Conservation (phyloP, 2,329 filamentous ascomycete species). For the Arthrobotrys entomopaga region DNA sequence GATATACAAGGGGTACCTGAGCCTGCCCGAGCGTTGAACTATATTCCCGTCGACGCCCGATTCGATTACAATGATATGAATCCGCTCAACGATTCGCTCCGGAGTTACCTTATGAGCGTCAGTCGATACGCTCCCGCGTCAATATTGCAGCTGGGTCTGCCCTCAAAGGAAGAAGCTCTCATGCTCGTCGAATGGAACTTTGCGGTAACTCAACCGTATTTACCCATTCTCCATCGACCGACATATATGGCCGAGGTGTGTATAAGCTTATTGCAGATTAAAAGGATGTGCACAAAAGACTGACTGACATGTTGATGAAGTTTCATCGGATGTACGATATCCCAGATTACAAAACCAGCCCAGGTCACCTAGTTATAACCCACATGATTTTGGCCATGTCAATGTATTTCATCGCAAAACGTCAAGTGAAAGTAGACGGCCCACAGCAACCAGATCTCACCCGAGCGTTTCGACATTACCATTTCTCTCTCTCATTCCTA, state of each 20-base stretch:
- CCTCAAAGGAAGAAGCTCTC: slow-evolving; percentile 72
- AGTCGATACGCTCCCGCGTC: slow-evolving; percentile 70
- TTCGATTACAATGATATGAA: slow-evolving; percentile 62
- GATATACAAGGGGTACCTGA: slow-evolving; percentile 68
- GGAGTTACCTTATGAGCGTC: slow-evolving; percentile 74
- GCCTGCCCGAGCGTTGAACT: slow-evolving; percentile 66
- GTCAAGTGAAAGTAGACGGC: slow-evolving; percentile 60
- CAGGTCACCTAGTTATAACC: slow-evolving; percentile 74
- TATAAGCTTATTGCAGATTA: neutral
- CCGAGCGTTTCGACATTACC: slow-evolving; percentile 79
- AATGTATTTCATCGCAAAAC: slow-evolving; percentile 78
- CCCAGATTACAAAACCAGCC: slow-evolving; percentile 70
- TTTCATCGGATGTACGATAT: slow-evolving; percentile 77
- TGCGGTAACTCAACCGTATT: slow-evolving; percentile 74
- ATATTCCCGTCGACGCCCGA: slow-evolving; percentile 65
- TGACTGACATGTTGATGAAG: slow-evolving; percentile 61
- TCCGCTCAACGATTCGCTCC: slow-evolving; percentile 69
- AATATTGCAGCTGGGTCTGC: slow-evolving; percentile 70
- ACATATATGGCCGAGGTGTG: slow-evolving; percentile 74
- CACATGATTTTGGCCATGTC: slow-evolving; percentile 84
- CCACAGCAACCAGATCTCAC: slow-evolving; percentile 69
- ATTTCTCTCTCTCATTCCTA: slow-evolving; percentile 76
- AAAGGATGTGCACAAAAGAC: too few relatives aligned
- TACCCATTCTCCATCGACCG: slow-evolving; percentile 80
- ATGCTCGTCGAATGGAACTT: slow-evolving; percentile 81